phyloP scores from a whole-genome alignment of 768 basidiomycete species.

The Boletus rubropictus region DNA sequence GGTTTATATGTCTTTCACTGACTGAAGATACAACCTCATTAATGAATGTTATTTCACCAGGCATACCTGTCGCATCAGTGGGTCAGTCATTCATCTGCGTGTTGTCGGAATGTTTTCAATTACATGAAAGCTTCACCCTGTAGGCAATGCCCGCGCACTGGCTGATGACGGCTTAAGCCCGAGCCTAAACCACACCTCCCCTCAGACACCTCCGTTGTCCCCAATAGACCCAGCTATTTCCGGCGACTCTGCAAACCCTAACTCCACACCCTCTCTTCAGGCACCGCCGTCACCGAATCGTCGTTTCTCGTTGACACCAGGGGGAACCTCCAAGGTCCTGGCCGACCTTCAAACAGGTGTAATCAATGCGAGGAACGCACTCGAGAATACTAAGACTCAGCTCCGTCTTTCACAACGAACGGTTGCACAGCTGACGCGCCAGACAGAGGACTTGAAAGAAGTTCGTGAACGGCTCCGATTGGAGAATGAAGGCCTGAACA shows the following conservation, averaged over 20 bases:
- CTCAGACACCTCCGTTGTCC: constrained; percentile 25
- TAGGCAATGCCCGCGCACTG: constrained; percentile 80
- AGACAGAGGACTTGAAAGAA: constrained; percentile 86
- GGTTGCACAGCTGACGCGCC: constrained; percentile 78
- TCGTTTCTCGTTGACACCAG: constrained; percentile 58
- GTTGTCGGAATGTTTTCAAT: constrained; percentile 9
- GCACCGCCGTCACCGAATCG: constrained; percentile 49
- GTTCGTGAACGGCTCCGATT: constrained; percentile 72
- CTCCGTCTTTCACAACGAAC: constrained; percentile 74
- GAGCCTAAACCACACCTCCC: constrained; percentile 28
- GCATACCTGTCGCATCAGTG: constrained; percentile 73
- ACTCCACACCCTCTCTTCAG: constrained; percentile 36
- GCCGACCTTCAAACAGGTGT: constrained; percentile 85
- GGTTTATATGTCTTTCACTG: constrained; percentile 19
- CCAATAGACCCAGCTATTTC: constrained; percentile 35
- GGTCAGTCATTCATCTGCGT: constrained; percentile 43
- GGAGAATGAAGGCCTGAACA: constrained; percentile 85
- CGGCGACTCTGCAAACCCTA: constrained; percentile 23
- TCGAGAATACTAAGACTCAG: constrained; percentile 84
- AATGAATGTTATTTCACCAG: constrained; percentile 35
- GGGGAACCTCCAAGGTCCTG: constrained; percentile 81
- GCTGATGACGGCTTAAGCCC: constrained; percentile 62
- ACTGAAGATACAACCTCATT: constrained; percentile 17
- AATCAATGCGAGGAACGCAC: constrained; percentile 66
- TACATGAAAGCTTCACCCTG: constrained; percentile 9